Conservation (phyloP, 2,329 filamentous ascomycete species). For the Hypoxylon sp. region DNA sequence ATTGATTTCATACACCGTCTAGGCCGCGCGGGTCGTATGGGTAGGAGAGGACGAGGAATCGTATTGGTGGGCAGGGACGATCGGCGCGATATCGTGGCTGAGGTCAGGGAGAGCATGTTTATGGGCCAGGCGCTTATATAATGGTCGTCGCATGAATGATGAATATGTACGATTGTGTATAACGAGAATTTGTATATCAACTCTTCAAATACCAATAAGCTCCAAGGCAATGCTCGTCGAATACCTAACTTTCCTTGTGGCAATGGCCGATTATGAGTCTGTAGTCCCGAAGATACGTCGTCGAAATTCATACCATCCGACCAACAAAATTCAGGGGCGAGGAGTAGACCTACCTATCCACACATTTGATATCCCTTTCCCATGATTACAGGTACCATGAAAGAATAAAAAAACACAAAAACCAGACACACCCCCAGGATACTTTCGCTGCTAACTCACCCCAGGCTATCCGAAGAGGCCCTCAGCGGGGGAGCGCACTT, state of each 20-base stretch:
- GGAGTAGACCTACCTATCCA: neutral
- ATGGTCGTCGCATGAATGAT: conserved; percentile 16
- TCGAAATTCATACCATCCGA: neutral
- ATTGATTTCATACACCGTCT: conserved; percentile 99
- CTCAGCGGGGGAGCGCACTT: too few relatives aligned
- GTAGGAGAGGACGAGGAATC: conserved; percentile 87
- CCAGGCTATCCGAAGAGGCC: too few relatives aligned
- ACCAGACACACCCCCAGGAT: too few relatives aligned
- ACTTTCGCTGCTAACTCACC: too few relatives aligned
- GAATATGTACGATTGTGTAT: conserved; percentile 15
- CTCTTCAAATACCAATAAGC: neutral
- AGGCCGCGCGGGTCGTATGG: conserved; percentile 93
- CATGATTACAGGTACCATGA: too few relatives aligned
- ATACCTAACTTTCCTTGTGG: too few relatives aligned
- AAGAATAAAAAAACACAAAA: too few relatives aligned
- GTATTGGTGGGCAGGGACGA: conserved; percentile 93
- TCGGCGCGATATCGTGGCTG: conserved; percentile 88
- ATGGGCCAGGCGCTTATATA: conserved; percentile 84
- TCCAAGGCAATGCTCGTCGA: too few relatives aligned
- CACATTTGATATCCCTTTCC: neutral
- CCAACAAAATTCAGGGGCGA: neutral
- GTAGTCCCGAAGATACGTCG: neutral
- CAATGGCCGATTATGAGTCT: neutral
- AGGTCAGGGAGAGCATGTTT: conserved; percentile 92
- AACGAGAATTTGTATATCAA: conserved; percentile 30